Percentiles rank a stretch among this genome's conserved stretches.
Evolutionary conservation across 768 basidiomycete genomes (phyloP).

Genomic region (Suillus discolor): DNA sequence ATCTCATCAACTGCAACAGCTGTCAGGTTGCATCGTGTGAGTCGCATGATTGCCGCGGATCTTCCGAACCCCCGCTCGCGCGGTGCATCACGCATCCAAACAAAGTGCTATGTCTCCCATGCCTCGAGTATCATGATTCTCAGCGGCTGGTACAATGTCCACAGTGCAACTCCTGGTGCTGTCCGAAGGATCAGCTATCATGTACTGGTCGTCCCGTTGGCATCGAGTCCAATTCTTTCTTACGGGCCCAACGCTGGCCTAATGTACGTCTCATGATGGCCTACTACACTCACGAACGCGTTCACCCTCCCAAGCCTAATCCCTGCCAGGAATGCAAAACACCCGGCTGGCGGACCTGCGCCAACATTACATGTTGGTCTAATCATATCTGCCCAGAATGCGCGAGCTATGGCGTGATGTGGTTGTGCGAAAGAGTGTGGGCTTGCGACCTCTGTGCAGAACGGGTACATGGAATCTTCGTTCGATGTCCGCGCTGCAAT

Average conservation of each 20-base stretch:
- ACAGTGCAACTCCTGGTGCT: neutral
- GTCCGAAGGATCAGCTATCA: neutral
- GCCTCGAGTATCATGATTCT: neutral
- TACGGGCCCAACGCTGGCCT: constrained; percentile 13
- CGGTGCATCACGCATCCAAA: neutral
- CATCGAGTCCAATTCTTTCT: neutral
- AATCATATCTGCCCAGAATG: neutral
- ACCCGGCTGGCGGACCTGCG: neutral
- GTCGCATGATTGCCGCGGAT: neutral
- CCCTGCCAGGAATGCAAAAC: neutral
- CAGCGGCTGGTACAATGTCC: neutral
- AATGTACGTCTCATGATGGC: neutral
- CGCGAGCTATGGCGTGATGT: neutral
- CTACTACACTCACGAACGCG: neutral
- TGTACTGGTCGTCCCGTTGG: neutral
- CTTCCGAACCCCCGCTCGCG: neutral
- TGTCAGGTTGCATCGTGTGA: neutral
- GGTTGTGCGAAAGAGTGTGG: neutral
- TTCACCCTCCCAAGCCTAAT: neutral
- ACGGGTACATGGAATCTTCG: neutral
- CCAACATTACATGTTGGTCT: neutral
- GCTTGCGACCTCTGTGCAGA: neutral
- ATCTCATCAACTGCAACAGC: neutral
- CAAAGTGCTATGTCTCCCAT: neutral
- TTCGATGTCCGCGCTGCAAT: neutral